Base-by-base conservation (phyloP, 805 yeast species). In the Hanseniaspora vineae region DNA sequence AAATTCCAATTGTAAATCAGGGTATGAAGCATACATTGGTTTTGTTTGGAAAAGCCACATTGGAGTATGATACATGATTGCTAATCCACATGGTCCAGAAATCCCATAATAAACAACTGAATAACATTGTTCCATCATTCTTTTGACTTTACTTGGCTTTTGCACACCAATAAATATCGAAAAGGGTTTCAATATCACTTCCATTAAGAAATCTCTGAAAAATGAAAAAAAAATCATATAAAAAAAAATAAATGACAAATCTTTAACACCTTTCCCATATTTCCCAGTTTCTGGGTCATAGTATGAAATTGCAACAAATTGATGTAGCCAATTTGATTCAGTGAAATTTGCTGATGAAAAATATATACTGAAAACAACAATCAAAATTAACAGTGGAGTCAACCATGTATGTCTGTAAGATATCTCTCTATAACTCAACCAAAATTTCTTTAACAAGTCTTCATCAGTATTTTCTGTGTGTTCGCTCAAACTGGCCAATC, bases 41-140 rank as follows among this genome's bases (percentile, higher is more conserved):
- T 78, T 70, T 2, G 97, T 92, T 61, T 84, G 76, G 66, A 92
- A 92, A 60, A 72, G 82, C 97, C 97, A 90, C 51, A 92, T 62
- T 44, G 95, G 95, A 42, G 83, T 76, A 44, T 74, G 69, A 55
- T 73, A 73, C 97, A 92, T 89, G 54, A 92, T 83, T 71, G 80
- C 87, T 48, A 92, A 68, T 1, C 98, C 99, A 49, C 81, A 71
- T 0, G 96, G 94, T 14, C 95, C 94, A 29, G 84, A 71, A 8
- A 79, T 52, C 12, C 89, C 84, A 60, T 81, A 88, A 66, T 92
- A 92, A 50, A 85, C 62, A 56, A 87, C 73, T 2, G 90, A 76
- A 61, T 90, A 92, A 8, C 88, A 74, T 69, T 92, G 99, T 65
- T 92, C 99, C 81, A 86, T 78, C 66, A 90, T 88, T 63, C 99